Evolutionary conservation across 768 basidiomycete genomes (phyloP).

Genomic region (Psilocybe tampanensis): DNA sequence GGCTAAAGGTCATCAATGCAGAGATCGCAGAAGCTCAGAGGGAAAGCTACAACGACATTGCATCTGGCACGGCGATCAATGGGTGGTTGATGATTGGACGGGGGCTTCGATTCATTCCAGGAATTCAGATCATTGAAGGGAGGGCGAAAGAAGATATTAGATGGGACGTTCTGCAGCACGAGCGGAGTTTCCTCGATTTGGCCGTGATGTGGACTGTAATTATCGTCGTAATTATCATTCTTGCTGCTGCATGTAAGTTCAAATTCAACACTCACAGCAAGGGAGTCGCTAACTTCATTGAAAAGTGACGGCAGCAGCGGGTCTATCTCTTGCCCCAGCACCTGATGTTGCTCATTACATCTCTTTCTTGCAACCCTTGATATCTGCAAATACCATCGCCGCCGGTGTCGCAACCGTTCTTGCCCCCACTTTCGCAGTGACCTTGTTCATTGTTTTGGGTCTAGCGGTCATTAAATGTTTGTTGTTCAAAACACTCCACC

Average conservation of each 20-base stretch:
- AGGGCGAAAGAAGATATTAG: constrained; percentile 81
- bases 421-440: constrained; percentile 64
- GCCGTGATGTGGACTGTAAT: constrained; percentile 62
- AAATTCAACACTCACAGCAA: constrained; percentile 1
- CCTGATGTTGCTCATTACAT: constrained; percentile 76
- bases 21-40: constrained; percentile 73
- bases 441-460: constrained; percentile 59
- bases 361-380: constrained; percentile 59
- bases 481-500: constrained; percentile 25
- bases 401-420: constrained; percentile 70
- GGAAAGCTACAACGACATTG: constrained; percentile 70
- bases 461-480: constrained; percentile 57
- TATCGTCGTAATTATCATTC: constrained; percentile 46
- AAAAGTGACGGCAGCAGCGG: constrained; percentile 71
- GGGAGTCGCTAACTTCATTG: constrained; percentile 1
- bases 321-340: constrained; percentile 65
- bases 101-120: constrained; percentile 63
- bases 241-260: constrained; percentile 64
- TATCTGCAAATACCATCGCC: constrained; percentile 49
- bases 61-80: constrained; percentile 66
- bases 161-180: constrained; percentile 76
- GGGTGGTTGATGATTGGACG: constrained; percentile 81
- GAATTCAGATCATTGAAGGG: constrained; percentile 73
- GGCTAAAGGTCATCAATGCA: constrained; percentile 70
- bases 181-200: constrained; percentile 46